Evolutionary conservation across 192 early-diverging fungal genomes (phyloP).

Genomic region (Allomyces arbusculus): DNA sequence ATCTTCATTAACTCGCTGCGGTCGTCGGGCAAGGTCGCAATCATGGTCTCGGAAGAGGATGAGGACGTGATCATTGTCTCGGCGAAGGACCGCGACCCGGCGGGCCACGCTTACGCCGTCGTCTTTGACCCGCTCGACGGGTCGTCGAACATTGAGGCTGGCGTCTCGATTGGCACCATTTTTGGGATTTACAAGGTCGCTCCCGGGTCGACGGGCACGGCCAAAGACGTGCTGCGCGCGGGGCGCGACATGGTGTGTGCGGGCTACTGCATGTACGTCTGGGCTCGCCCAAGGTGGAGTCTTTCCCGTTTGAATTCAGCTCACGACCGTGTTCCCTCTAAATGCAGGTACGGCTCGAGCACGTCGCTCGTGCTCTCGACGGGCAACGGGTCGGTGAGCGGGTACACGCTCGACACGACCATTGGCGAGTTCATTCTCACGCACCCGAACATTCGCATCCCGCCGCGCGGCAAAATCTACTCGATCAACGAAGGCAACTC

Average conservation of each 20-base stretch:
- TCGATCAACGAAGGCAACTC: conserved; percentile 96
- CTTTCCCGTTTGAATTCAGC: too few relatives aligned
- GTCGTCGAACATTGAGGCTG: conserved; percentile 93
- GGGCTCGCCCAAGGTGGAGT: too few relatives aligned
- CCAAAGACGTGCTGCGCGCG: conserved; percentile 63
- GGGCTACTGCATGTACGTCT: conserved; percentile 93
- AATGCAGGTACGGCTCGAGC: background rate
- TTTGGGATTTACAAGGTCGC: conserved; percentile 73
- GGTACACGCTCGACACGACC: conserved; percentile 89
- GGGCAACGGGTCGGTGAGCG: conserved; percentile 60
- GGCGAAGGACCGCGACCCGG: conserved; percentile 24
- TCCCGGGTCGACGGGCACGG: conserved; percentile 19
- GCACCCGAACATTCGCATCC: conserved; percentile 68
- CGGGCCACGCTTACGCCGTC: conserved; percentile 68
- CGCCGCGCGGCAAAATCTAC: conserved; percentile 79
- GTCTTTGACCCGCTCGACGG: conserved; percentile 97
- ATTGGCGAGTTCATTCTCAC: conserved; percentile 96
- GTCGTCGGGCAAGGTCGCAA: conserved; percentile 68
- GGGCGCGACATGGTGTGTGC: conserved; percentile 81
- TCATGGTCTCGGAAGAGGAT: conserved; percentile 93
- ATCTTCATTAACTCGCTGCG: conserved; percentile 91
- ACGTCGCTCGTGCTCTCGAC: conserved; percentile 39
- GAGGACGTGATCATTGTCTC: conserved; percentile 82
- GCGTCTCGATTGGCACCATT: conserved; percentile 95
- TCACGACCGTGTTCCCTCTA: too few relatives aligned